Evolutionary conservation across 2,329 filamentous ascomycete species (phyloP).

Genomic region (Epichloe uncinata): DNA sequence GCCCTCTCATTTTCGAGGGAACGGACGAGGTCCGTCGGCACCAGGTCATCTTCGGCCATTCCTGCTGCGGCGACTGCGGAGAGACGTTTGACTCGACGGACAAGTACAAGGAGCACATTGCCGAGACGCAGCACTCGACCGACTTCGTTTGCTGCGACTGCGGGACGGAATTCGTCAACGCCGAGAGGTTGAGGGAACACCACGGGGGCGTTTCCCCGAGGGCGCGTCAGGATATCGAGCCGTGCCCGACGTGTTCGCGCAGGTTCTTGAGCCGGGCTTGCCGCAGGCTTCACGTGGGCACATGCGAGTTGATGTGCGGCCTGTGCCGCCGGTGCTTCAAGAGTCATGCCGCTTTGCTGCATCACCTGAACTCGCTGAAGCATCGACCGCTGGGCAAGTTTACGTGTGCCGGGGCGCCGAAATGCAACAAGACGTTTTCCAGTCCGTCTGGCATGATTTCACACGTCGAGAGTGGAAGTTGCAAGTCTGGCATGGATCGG

Average conservation of each 20-base stretch:
- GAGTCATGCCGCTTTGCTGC: neutral
- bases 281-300: neutral
- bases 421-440: constrained; percentile 5
- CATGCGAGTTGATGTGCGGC: neutral
- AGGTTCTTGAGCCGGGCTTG: neutral
- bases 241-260: neutral
- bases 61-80: neutral
- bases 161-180: neutral
- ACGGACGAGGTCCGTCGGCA: neutral
- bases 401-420: constrained; percentile 3
- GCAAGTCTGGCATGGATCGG: constrained; percentile 7
- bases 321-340: constrained; percentile 1
- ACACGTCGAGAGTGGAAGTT: constrained; percentile 8
- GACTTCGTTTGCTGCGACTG: constrained; percentile 6
- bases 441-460: constrained; percentile 7
- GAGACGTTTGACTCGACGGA: neutral
- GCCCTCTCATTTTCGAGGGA: neutral
- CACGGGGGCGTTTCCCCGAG: neutral
- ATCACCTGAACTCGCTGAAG: constrained; percentile 1
- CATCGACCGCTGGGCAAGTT: constrained; percentile 7
- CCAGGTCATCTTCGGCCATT: neutral
- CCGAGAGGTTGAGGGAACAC: neutral
- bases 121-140: neutral
- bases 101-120: neutral
- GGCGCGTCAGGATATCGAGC: neutral